Percentiles rank a stretch among this genome's conserved stretches.
These are phyloP conservation scores for Termitomyces titanicus DNA, from an alignment of 768 basidiomycete genomes.

Conservation along the genomic window DNA sequence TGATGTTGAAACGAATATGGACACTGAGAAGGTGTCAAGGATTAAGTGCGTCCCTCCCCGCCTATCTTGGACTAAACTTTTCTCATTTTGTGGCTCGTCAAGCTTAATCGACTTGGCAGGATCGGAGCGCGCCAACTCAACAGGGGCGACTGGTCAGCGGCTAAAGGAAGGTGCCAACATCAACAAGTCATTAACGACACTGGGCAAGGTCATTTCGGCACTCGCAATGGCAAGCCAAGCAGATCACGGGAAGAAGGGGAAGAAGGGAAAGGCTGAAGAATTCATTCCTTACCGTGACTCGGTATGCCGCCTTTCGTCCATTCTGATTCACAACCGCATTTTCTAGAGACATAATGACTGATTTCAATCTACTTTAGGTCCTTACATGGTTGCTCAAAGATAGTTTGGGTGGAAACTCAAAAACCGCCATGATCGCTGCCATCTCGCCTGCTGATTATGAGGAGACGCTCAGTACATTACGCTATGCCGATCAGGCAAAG, in stretches of 20 bases:
- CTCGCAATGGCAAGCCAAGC: conserved; percentile 70
- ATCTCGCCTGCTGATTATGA: conserved; percentile 99
- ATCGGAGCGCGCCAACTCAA: conserved; percentile 95
- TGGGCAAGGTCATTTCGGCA: conserved; percentile 95
- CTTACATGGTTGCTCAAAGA: conserved; percentile 98
- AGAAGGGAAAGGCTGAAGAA: conserved; percentile 87
- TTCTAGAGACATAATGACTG: background rate
- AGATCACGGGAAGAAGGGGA: conserved; percentile 73
- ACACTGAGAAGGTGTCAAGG: conserved; percentile 98
- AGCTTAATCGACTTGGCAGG: conserved; percentile 96
- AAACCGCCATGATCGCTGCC: conserved; percentile 99
- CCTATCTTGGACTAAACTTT: conserved; percentile 2
- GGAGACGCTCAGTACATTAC: conserved; percentile 92
- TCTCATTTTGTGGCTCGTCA: conserved; percentile 9
- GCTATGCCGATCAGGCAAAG: conserved; percentile 99
- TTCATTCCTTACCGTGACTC: conserved; percentile 98
- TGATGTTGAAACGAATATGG: conserved; percentile 80
- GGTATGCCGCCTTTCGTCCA: conserved; percentile 39
- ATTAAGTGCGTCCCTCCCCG: conserved; percentile 59
- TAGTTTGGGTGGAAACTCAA: conserved; percentile 93
- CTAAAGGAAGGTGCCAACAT: conserved; percentile 98
- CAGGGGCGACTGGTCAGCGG: conserved; percentile 93
- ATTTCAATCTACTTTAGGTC: conserved; percentile 49
- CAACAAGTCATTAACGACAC: conserved; percentile 96
- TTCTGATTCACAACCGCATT: conserved; percentile 3